Percentiles rank a stretch among this genome's conserved stretches.
Conservation (phyloP, 768 basidiomycete species). For the Xerocomus spinulosus region DNA sequence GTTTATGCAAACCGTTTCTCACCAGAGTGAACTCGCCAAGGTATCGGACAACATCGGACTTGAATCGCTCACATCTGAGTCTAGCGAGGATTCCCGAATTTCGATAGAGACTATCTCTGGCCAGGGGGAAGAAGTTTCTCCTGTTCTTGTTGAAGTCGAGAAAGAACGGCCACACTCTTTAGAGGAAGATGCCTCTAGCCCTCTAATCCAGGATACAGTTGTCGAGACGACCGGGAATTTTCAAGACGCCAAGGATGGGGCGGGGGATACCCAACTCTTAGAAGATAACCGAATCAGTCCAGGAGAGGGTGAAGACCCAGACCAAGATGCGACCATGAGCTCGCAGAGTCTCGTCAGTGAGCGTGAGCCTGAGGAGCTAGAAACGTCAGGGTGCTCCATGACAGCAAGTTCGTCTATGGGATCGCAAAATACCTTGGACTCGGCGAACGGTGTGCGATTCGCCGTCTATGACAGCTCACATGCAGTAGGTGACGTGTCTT, state of each 20-base stretch:
- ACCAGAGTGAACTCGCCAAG: neutral
- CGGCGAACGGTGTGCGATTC: conserved; percentile 1
- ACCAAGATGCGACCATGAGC: neutral
- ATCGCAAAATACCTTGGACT: neutral
- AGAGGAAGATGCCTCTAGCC: neutral
- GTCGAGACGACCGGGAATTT: neutral
- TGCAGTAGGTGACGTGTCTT: neutral
- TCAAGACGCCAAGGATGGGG: neutral
- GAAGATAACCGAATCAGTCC: too few species aligned
- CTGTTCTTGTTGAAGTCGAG: neutral
- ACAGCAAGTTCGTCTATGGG: neutral
- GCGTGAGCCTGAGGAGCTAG: neutral
- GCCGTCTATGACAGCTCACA: neutral
- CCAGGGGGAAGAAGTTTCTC: neutral
- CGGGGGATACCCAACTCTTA: too few species aligned
- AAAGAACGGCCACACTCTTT: neutral
- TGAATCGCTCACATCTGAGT: neutral
- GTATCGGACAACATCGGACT: neutral
- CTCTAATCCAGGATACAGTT: neutral
- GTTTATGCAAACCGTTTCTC: neutral
- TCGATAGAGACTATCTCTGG: neutral
- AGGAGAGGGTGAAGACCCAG: neutral
- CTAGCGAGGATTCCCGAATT: neutral
- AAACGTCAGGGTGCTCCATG: neutral
- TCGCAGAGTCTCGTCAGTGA: neutral